Conservation (phyloP, 805 yeast genomes). For the Naumovozyma castellii region DNA sequence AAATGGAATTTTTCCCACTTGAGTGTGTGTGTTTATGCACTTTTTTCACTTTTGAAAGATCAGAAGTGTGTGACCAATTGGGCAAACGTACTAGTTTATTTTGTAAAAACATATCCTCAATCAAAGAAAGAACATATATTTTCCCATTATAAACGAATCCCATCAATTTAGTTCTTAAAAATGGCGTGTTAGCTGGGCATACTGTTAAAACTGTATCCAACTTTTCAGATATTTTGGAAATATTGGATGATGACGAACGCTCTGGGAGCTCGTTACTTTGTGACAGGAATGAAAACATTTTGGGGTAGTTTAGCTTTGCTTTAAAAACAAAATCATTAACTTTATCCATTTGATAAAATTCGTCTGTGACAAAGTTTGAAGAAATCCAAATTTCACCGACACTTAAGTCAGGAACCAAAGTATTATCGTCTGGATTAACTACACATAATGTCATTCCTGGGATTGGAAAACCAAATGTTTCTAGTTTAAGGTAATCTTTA, state of each 20-base stretch:
- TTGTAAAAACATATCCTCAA: slow-evolving; percentile 86
- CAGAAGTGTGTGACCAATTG: slow-evolving; percentile 31
- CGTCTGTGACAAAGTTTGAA: slow-evolving; percentile 72
- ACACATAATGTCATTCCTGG: slow-evolving; percentile 92
- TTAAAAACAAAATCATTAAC: slow-evolving; percentile 30
- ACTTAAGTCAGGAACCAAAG: slow-evolving; percentile 62
- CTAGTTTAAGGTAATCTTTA: slow-evolving; percentile 55
- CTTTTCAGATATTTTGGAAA: slow-evolving; percentile 11
- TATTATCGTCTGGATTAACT: slow-evolving; percentile 85
- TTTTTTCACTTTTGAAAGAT: slow-evolving; percentile 16
- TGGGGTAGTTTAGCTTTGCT: slow-evolving; percentile 25
- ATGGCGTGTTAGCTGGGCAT: slow-evolving; percentile 29
- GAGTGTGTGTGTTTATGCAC: neutral
- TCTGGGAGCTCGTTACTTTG: slow-evolving; percentile 1
- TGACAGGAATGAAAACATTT: slow-evolving; percentile 19
- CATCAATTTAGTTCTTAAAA: slow-evolving; percentile 79
- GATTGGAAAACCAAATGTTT: slow-evolving; percentile 88
- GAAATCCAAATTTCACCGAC: slow-evolving; percentile 99
- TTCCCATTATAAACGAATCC: slow-evolving; percentile 86
- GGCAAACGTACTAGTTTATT: slow-evolving; percentile 27
- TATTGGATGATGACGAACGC: neutral
- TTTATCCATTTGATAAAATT: slow-evolving; percentile 29
- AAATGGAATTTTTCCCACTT: neutral
- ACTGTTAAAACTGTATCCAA: slow-evolving; percentile 22
- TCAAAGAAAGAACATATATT: slow-evolving; percentile 77